phyloP scores from a whole-genome alignment of 2,329 filamentous ascomycete genomes.

The Aureobasidium sp. region DNA sequence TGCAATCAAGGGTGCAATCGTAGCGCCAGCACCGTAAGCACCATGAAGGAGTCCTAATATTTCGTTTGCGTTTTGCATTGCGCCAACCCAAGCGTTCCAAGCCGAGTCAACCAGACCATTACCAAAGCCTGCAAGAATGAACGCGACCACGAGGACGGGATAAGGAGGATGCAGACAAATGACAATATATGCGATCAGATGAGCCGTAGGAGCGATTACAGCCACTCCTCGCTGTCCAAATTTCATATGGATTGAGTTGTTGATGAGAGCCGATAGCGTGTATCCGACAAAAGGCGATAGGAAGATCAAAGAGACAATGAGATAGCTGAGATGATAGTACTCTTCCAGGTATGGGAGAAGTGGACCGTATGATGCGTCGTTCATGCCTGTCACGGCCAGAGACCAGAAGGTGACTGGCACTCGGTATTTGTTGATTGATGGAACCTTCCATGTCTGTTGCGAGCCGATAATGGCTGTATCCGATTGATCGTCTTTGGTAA shows the following conservation, averaged over 20 bases:
- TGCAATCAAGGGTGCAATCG: constrained; percentile 61
- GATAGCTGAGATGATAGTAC: neutral
- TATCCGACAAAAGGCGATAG: constrained; percentile 61
- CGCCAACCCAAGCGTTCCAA: constrained; percentile 57
- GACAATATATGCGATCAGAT: constrained; percentile 55
- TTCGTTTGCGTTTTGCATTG: constrained; percentile 46
- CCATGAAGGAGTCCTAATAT: constrained; percentile 66
- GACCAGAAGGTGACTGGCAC: constrained; percentile 1
- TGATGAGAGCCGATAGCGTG: constrained; percentile 52
- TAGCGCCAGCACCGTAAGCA: constrained; percentile 65
- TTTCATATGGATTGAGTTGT: constrained; percentile 57
- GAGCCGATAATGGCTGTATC: neutral
- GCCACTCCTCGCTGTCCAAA: constrained; percentile 52
- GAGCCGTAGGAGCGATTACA: constrained; percentile 41
- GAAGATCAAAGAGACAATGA: constrained; percentile 28
- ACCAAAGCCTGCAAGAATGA: neutral
- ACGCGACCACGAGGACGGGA: constrained; percentile 50
- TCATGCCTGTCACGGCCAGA: neutral
- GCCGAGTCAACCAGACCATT: constrained; percentile 42
- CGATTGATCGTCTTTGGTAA: neutral
- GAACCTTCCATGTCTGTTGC: neutral
- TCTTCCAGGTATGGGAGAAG: neutral
- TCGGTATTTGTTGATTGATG: neutral
- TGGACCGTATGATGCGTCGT: neutral
- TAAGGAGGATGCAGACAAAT: constrained; percentile 60